phyloP scores from a whole-genome alignment of 2,329 filamentous ascomycete genomes.

The Sclerotinia subarctica region DNA sequence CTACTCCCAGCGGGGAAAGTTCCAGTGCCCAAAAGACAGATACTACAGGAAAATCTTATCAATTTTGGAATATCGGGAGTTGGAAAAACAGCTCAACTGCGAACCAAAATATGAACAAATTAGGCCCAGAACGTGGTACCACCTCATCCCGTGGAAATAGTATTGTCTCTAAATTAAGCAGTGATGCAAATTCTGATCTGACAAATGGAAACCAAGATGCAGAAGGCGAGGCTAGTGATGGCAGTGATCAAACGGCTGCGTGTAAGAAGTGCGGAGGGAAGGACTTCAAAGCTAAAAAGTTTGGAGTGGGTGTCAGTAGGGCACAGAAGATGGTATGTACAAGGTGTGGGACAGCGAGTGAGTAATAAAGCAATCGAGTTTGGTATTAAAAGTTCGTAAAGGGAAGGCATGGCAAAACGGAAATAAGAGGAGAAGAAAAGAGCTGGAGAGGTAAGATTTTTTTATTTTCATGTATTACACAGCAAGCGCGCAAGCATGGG shows the following conservation, averaged over 20 bases:
- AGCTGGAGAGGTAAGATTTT: not conserved
- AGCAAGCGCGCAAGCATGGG: not conserved
- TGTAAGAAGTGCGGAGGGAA: slow-evolving; percentile 59
- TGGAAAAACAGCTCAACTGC: slow-evolving; percentile 42
- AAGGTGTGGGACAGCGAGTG: slow-evolving; percentile 46
- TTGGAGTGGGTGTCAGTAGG: slow-evolving; percentile 47
- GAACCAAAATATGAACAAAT: slow-evolving; percentile 26
- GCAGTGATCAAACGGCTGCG: slow-evolving; percentile 43
- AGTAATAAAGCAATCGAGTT: slow-evolving; percentile 18
- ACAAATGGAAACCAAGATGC: slow-evolving; percentile 36
- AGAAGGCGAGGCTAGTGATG: slow-evolving; percentile 46
- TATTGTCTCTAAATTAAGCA: slow-evolving; percentile 54
- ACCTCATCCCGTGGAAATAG: slow-evolving; percentile 29
- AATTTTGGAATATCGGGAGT: slow-evolving; percentile 57
- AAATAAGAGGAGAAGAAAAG: not conserved
- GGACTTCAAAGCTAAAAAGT: slow-evolving; percentile 60
- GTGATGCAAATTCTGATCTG: slow-evolving; percentile 44
- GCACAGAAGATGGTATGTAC: slow-evolving; percentile 60
- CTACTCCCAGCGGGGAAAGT: not conserved
- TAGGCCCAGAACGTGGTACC: slow-evolving; percentile 22
- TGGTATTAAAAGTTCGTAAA: not conserved
- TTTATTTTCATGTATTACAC: not conserved
- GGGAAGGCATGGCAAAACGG: not conserved
- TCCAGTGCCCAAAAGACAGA: slow-evolving; percentile 41
- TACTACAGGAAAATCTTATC: slow-evolving; percentile 43